These are phyloP conservation scores for Aspergillus aculeatinus DNA, from an alignment of 2,329 filamentous ascomycete species.

Conservation along the genomic window DNA sequence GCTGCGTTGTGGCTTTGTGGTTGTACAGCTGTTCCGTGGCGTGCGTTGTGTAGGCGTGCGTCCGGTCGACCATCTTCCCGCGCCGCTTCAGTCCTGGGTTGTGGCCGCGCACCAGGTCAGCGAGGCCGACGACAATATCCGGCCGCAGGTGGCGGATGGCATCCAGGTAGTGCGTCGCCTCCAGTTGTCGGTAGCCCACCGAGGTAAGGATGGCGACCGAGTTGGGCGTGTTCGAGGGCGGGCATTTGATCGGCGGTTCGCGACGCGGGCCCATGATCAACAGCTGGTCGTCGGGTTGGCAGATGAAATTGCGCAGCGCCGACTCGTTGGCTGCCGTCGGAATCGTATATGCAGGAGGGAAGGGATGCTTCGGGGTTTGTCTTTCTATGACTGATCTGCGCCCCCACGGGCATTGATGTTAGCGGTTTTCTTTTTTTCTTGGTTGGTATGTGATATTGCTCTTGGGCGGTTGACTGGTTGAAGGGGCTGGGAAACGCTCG, in stretches of 20 bases:
- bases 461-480: background rate
- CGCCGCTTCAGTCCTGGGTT: slow-evolving; percentile 68
- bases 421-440: slow-evolving; percentile 18
- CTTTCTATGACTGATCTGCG: slow-evolving; percentile 62
- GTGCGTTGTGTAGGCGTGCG: slow-evolving; percentile 75
- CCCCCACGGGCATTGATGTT: slow-evolving; percentile 32
- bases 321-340: slow-evolving; percentile 48
- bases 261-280: slow-evolving; percentile 76
- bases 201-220: slow-evolving; percentile 79
- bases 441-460: background rate
- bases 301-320: slow-evolving; percentile 73
- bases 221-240: slow-evolving; percentile 66
- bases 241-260: slow-evolving; percentile 70
- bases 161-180: slow-evolving; percentile 66
- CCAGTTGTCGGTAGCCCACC: slow-evolving; percentile 75
- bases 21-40: slow-evolving; percentile 55
- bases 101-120: slow-evolving; percentile 66
- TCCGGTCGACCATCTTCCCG: slow-evolving; percentile 81
- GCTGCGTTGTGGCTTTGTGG: slow-evolving; percentile 28
- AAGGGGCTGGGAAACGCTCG: slow-evolving; percentile 33
- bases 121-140: slow-evolving; percentile 76
- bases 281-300: slow-evolving; percentile 63
- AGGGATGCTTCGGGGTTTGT: slow-evolving; percentile 37
- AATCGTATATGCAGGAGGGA: slow-evolving; percentile 54
- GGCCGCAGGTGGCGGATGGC: slow-evolving; percentile 66